Conservation (phyloP, 2,329 filamentous ascomycete genomes). For the Beauveria asiatica region DNA sequence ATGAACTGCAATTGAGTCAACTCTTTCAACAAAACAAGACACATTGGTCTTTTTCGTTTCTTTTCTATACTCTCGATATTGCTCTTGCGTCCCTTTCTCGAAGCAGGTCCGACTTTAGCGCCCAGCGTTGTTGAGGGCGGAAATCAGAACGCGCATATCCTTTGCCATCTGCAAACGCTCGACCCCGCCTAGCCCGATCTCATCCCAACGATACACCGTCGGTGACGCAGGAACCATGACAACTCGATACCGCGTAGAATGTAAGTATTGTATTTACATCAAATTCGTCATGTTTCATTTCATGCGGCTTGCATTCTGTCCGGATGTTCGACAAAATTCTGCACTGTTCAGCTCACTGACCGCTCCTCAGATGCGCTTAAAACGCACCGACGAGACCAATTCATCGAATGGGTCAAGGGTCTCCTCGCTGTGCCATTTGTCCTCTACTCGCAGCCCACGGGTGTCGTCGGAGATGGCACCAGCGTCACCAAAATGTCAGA, state of each 20-base stretch:
- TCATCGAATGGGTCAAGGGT: slow-evolving; percentile 95
- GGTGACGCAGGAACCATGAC: slow-evolving; percentile 38
- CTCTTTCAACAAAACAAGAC: not conserved
- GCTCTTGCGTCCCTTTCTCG: not conserved
- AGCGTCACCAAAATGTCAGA: slow-evolving; percentile 64
- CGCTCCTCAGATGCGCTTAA: slow-evolving; percentile 52
- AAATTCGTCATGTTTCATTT: not conserved
- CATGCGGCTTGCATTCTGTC: not conserved
- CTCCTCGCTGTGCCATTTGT: slow-evolving; percentile 93
- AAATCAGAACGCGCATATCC: not conserved
- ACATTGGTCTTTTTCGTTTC: not conserved
- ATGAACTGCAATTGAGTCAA: not conserved
- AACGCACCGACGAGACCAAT: slow-evolving; percentile 84
- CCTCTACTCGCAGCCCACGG: slow-evolving; percentile 88
- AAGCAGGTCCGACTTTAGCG: no score
- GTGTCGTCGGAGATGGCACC: slow-evolving; percentile 64
- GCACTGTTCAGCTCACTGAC: not conserved
- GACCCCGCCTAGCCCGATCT: not conserved
- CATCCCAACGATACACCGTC: not conserved
- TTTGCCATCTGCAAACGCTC: not conserved
- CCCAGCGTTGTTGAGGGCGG: not conserved
- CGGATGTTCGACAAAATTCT: no score
- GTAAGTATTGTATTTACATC: slow-evolving; percentile 36
- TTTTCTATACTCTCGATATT: not conserved
- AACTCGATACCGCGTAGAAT: slow-evolving; percentile 63